Conservation (phyloP, 768 basidiomycete species). For the Tephrocybe sp. region DNA sequence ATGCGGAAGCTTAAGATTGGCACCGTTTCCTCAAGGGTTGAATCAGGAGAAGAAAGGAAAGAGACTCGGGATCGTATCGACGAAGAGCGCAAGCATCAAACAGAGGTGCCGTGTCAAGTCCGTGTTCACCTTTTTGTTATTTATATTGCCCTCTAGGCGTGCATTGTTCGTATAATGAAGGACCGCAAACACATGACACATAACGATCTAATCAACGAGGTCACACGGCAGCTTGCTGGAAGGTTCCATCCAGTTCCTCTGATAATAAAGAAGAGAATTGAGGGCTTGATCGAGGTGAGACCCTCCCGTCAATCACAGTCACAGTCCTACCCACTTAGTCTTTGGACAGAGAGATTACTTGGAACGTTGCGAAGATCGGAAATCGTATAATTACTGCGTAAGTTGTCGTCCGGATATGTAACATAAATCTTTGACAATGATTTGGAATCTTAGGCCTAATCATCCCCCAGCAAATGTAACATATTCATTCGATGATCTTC, state of each 20-base stretch:
- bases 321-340: background rate
- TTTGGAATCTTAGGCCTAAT: conserved; percentile 17
- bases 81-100: conserved; percentile 86
- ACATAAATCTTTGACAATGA: background rate
- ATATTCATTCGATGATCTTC: conserved; percentile 1
- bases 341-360: conserved; percentile 81
- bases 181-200: conserved; percentile 87
- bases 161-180: conserved; percentile 97
- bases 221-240: conserved; percentile 77
- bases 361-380: conserved; percentile 83
- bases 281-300: conserved; percentile 87
- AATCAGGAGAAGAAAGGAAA: conserved; percentile 80
- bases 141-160: conserved; percentile 60
- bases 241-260: conserved; percentile 87
- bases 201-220: conserved; percentile 87
- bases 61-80: conserved; percentile 90
- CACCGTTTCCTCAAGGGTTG: conserved; percentile 84
- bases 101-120: conserved; percentile 71
- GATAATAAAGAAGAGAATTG: conserved; percentile 90
- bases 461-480: conserved; percentile 11
- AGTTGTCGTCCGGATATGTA: conserved; percentile 9
- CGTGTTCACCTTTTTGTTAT: conserved; percentile 18
- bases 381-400: conserved; percentile 81
- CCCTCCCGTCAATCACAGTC: background rate
- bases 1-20: conserved; percentile 91